Evolutionary conservation across 225 moss, liverwort and hornwort species (phyloP).

Genomic region (Pseudisothecium myosuroides): DNA sequence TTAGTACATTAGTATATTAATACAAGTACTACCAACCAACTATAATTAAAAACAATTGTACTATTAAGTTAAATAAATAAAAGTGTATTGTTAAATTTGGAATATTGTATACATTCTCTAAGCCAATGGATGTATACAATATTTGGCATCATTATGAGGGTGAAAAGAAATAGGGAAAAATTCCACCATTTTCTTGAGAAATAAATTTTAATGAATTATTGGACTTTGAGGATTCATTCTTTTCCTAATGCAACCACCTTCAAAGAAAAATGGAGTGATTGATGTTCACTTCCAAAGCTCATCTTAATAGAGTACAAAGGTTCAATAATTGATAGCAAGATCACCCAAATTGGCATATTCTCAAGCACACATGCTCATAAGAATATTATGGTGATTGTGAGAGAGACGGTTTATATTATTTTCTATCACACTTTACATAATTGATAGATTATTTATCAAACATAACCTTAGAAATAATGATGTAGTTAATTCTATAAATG

Average conservation of each 20-base stretch:
- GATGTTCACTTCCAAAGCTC: background rate
- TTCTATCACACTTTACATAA: fast-evolving
- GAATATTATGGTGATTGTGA: background rate
- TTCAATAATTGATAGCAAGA: background rate
- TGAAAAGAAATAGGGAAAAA: fast-evolving
- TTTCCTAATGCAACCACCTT: background rate
- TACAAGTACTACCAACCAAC: too few relatives aligned
- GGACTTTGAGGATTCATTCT: fast-evolving
- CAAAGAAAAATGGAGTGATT: background rate
- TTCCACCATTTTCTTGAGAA: too few relatives aligned
- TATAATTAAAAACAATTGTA: too few relatives aligned
- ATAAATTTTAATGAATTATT: too few relatives aligned
- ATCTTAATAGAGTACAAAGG: too few relatives aligned
- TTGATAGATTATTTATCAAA: background rate
- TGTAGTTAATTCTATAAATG: background rate
- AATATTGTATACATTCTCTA: too few relatives aligned
- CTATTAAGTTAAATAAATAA: too few relatives aligned
- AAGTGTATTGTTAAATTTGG: too few relatives aligned
- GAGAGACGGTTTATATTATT: background rate
- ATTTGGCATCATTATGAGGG: too few relatives aligned
- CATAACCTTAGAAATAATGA: background rate
- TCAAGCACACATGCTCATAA: fast-evolving
- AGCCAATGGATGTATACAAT: background rate
- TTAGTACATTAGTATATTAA: too few relatives aligned
- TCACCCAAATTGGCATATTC: background rate